Evolutionary conservation across 176 grass and related monocot genomes (phyloP).

Genomic region (Oryza brachyantha): DNA sequence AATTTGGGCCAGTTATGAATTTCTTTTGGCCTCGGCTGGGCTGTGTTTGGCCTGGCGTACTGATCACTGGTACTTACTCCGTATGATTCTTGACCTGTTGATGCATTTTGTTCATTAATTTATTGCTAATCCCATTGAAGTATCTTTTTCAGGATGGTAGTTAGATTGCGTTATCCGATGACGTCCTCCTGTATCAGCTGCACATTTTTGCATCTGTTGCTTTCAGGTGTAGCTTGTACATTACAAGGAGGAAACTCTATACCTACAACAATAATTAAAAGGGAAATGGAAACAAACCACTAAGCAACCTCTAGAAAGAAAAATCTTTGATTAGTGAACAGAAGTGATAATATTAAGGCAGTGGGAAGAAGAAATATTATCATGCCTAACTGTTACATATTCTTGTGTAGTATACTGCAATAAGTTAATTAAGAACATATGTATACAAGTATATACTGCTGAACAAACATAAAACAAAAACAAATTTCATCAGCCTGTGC

Average conservation of each 20-base stretch:
- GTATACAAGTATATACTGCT: neutral
- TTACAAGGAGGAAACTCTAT: neutral
- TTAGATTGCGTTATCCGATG: slow-evolving; percentile 32
- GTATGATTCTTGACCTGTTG: neutral
- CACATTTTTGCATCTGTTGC: slow-evolving; percentile 2
- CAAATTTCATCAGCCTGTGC: neutral
- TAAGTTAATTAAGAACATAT: neutral
- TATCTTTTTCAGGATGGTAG: slow-evolving; percentile 23
- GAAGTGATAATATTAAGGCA: neutral
- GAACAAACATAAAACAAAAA: neutral
- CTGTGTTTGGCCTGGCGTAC: neutral
- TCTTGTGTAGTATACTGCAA: neutral
- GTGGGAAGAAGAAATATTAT: neutral
- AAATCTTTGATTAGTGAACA: neutral
- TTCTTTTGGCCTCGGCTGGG: neutral
- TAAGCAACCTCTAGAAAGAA: neutral
- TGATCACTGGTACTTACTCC: too few relatives aligned
- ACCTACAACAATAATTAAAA: neutral
- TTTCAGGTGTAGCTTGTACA: neutral
- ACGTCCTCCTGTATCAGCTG: neutral
- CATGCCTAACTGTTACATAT: neutral
- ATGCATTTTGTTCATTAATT: neutral
- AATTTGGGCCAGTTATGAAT: neutral
- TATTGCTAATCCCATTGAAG: slow-evolving; percentile 3
- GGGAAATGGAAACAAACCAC: neutral